Percentiles rank a stretch among this genome's conserved stretches.
Conservation (phyloP, 352 stramenopile species). For the Pythium graminicola region DNA sequence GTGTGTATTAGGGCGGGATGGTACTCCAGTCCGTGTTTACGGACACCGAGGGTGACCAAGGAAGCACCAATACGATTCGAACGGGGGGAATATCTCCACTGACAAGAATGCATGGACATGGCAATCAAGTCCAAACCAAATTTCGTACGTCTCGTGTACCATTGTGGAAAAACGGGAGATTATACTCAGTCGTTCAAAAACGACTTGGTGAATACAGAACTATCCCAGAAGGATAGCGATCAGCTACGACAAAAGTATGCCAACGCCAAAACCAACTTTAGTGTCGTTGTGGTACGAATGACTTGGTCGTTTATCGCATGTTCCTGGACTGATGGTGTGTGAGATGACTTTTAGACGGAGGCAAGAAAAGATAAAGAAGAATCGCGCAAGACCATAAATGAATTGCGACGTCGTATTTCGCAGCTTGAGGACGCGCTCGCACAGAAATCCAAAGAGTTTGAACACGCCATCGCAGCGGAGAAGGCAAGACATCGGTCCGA, state of each 20-base stretch:
- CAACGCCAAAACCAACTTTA: conserved; percentile 78
- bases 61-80: neutral
- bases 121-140: neutral
- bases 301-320: neutral
- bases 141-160: neutral
- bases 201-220: too few relatives aligned
- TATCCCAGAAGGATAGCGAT: conserved; percentile 55
- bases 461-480: conserved; percentile 47
- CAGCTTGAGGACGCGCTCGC: conserved; percentile 41
- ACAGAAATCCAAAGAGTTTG: conserved; percentile 57
- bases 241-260: conserved; percentile 69
- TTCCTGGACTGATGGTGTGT: neutral
- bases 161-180: too few relatives aligned
- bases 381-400: conserved; percentile 38
- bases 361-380: conserved; percentile 71
- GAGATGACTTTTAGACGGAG: conserved; percentile 35
- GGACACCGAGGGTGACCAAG: conserved; percentile 14
- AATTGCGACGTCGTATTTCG: conserved; percentile 44
- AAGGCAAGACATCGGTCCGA: conserved; percentile 36
- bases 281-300: conserved; percentile 42
- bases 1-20: conserved; percentile 45
- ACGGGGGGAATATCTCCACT: conserved; percentile 14
- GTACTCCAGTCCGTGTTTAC: conserved; percentile 59
- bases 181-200: too few relatives aligned
- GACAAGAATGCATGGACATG: neutral